Evolutionary conservation across 2,329 filamentous ascomycete genomes (phyloP).

Genomic region (Apiospora phragmitis): DNA sequence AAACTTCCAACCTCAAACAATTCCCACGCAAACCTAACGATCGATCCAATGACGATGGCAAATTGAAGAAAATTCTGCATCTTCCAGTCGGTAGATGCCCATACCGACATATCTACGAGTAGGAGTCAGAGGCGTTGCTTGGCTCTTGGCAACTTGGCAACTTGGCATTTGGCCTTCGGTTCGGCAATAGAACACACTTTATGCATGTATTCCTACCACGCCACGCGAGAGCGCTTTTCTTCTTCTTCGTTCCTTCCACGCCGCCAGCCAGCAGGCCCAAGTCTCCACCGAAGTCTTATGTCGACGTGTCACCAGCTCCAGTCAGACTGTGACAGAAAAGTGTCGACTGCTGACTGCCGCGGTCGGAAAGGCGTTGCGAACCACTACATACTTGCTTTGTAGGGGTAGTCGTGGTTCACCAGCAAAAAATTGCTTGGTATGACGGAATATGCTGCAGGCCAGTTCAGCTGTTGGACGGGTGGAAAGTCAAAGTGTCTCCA

Average conservation of each 20-base stretch:
- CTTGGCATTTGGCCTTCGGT: background rate
- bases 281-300: background rate
- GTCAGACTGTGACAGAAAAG: background rate
- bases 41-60: background rate
- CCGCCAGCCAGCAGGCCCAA: background rate
- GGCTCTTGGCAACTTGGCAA: background rate
- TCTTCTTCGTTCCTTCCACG: background rate
- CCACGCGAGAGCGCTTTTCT: background rate
- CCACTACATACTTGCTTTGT: background rate
- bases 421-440: background rate
- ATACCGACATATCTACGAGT: background rate
- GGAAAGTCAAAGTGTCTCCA: background rate
- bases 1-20: background rate
- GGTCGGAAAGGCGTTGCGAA: slow-evolving; percentile 1
- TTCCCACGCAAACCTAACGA: background rate
- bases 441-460: background rate
- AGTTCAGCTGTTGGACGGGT: background rate
- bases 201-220: background rate
- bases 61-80: background rate
- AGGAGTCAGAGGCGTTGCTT: background rate
- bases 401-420: background rate
- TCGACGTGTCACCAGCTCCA: slow-evolving; percentile 2
- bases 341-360: background rate
- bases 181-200: background rate
- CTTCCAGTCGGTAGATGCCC: background rate